A percentile compares a stretch with the other conserved stretches of the same genome.
phyloP scores from a whole-genome alignment of 148 eudicot species.

The Pouteria glomerata region DNA sequence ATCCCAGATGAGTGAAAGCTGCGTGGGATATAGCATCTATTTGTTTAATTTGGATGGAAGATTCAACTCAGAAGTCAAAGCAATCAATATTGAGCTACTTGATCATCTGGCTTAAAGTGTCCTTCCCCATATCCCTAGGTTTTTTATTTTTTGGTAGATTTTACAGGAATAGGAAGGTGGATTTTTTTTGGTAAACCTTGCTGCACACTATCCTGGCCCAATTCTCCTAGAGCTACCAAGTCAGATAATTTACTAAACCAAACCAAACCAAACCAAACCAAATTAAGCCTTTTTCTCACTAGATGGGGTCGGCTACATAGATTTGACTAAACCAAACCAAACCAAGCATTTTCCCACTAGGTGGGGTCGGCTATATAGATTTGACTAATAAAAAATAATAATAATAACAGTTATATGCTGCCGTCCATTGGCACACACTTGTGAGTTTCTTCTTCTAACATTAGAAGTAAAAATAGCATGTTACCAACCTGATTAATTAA shows the following conservation, averaged over 20 bases:
- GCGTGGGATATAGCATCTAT: background rate
- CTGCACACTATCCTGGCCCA: no score
- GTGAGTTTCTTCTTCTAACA: background rate
- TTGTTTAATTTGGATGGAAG: background rate
- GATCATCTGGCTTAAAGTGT: background rate
- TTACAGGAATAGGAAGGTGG: no score
- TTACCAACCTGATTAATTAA: slow-evolving; percentile 66
- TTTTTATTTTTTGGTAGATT: no score
- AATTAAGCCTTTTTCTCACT: no score
- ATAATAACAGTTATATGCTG: background rate
- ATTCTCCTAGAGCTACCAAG: no score
- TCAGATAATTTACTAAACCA: background rate
- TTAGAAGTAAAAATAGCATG: background rate
- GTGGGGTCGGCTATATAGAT: no score
- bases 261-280: no score
- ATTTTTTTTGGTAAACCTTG: no score
- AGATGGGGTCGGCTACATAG: no score
- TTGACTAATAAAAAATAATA: background rate
- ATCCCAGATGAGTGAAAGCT: background rate
- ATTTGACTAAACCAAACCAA: no score
- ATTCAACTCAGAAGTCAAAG: background rate
- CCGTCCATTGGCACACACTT: background rate
- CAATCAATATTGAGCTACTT: background rate
- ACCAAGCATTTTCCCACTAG: no score
- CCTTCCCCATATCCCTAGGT: background rate